Evolutionary conservation across 2,329 filamentous ascomycete genomes (phyloP).

Genomic region (Alternaria triticimaculans): DNA sequence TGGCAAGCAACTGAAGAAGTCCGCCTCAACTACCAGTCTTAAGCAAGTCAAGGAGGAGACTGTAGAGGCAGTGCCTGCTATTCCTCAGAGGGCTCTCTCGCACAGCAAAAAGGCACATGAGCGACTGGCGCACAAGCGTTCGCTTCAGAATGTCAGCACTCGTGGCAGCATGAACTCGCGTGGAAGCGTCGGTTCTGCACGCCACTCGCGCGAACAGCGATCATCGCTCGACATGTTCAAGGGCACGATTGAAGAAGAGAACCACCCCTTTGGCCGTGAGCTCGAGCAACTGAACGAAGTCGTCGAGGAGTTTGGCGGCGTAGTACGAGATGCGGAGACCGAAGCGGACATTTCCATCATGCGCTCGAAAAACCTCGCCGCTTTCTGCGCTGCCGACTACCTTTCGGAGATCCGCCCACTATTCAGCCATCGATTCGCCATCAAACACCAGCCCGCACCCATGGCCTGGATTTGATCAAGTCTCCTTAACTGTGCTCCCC

Average conservation of each 20-base stretch:
- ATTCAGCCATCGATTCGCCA: conserved; percentile 32
- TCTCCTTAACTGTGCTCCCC: conserved; percentile 3
- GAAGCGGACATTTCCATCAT: conserved; percentile 79
- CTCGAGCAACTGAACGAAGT: conserved; percentile 91
- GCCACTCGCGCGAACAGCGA: conserved; percentile 63
- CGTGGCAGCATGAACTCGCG: conserved; percentile 33
- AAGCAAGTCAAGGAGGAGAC: conserved; percentile 34
- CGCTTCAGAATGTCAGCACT: conserved; percentile 55
- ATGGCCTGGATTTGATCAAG: conserved; percentile 46
- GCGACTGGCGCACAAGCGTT: conserved; percentile 72
- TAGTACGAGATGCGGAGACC: conserved; percentile 65
- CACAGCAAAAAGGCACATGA: conserved; percentile 91
- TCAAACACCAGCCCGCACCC: conserved; percentile 25
- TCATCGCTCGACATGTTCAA: conserved; percentile 53
- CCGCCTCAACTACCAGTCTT: conserved; percentile 46
- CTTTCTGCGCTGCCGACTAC: conserved; percentile 83
- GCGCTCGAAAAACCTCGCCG: conserved; percentile 70
- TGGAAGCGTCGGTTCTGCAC: conserved; percentile 60
- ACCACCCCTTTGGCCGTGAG: conserved; percentile 86
- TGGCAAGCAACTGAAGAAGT: conserved; percentile 52
- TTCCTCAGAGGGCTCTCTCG: conserved; percentile 80
- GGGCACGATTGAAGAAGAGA: conserved; percentile 45
- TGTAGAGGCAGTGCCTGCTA: conserved; percentile 62
- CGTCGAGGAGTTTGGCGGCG: conserved; percentile 79
- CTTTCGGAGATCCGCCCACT: conserved; percentile 77